phyloP scores from a whole-genome alignment of 805 yeast genomes.

The Monosporozyma aerobia region DNA sequence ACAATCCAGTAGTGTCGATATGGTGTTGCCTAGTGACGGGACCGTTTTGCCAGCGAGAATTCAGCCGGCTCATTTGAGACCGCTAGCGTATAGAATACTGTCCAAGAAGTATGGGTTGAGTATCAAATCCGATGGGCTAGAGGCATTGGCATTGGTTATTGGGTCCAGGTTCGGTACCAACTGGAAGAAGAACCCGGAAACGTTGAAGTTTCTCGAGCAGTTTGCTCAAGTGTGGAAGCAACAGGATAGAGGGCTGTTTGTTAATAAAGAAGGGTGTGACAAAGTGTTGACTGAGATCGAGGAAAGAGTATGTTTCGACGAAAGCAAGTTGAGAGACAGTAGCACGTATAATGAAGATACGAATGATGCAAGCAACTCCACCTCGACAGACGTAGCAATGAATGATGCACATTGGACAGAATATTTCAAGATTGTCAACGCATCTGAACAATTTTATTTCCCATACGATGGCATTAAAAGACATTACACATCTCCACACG shows the following conservation, averaged over 20 bases:
- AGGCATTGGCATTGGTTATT: conserved; percentile 59
- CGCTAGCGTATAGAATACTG: conserved; percentile 80
- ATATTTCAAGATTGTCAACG: conserved; percentile 57
- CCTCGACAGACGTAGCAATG: background rate
- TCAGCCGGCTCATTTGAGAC: conserved; percentile 76
- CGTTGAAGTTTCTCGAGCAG: conserved; percentile 46
- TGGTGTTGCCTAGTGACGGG: conserved; percentile 15
- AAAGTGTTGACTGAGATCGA: conserved; percentile 54
- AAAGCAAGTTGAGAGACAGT: background rate
- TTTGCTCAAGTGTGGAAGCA: conserved; percentile 79
- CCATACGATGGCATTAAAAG: conserved; percentile 52
- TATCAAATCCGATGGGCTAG: conserved; percentile 77
- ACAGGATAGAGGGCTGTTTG: conserved; percentile 77
- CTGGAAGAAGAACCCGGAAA: conserved; percentile 47
- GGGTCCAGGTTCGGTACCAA: conserved; percentile 75
- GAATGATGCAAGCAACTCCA: no score
- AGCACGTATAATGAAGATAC: background rate
- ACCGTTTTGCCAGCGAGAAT: conserved; percentile 61
- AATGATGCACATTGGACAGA: conserved; percentile 55
- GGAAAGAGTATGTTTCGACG: conserved; percentile 14
- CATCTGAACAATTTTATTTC: conserved; percentile 55
- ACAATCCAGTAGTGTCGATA: background rate
- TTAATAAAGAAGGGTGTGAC: conserved; percentile 64
- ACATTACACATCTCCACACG: conserved; percentile 38
- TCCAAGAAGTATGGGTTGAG: conserved; percentile 91